These are phyloP conservation scores for Nicotiana undulata DNA, from an alignment of 257 asterid species.

Conservation along the genomic window DNA sequence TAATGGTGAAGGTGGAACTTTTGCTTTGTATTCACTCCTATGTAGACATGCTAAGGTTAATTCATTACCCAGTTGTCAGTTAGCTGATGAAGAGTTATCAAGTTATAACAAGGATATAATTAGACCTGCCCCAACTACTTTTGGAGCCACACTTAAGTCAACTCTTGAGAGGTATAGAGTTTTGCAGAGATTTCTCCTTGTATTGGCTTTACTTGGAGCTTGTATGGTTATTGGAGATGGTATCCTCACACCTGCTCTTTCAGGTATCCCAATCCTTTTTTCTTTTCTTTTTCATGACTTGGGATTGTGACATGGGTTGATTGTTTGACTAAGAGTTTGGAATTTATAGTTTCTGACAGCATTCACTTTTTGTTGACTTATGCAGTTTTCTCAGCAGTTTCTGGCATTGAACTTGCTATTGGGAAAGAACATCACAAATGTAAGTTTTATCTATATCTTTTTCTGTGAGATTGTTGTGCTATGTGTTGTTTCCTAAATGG, in stretches of 20 bases:
- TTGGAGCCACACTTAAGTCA: slow-evolving; percentile 63
- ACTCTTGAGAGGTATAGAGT: slow-evolving; percentile 63
- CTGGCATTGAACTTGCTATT: slow-evolving; percentile 81
- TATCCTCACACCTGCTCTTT: slow-evolving; percentile 73
- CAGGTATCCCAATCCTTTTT: slow-evolving; percentile 32
- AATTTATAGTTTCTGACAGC: not conserved
- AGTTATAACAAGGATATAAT: slow-evolving; percentile 50
- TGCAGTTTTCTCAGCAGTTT: slow-evolving; percentile 91
- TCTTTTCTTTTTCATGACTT: not conserved
- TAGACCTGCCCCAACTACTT: slow-evolving; percentile 46
- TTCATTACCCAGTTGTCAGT: slow-evolving; percentile 72
- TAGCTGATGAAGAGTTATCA: slow-evolving; percentile 73
- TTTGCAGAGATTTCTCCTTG: slow-evolving; percentile 61
- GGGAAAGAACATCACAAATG: slow-evolving; percentile 84
- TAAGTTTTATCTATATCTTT: slow-evolving; percentile 22
- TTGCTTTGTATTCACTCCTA: slow-evolving; percentile 75
- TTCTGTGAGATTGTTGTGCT: not conserved
- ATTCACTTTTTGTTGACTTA: slow-evolving; percentile 13
- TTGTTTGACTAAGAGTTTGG: not conserved
- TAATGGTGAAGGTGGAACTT: slow-evolving; percentile 95
- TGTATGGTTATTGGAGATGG: slow-evolving; percentile 99
- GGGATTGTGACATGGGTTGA: not conserved
- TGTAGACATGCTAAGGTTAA: slow-evolving; percentile 79
- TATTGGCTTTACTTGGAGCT: slow-evolving; percentile 84
- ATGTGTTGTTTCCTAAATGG: not conserved